phyloP scores from a whole-genome alignment of 2,329 filamentous ascomycete genomes.

The Drechslerella coelobrocha region DNA sequence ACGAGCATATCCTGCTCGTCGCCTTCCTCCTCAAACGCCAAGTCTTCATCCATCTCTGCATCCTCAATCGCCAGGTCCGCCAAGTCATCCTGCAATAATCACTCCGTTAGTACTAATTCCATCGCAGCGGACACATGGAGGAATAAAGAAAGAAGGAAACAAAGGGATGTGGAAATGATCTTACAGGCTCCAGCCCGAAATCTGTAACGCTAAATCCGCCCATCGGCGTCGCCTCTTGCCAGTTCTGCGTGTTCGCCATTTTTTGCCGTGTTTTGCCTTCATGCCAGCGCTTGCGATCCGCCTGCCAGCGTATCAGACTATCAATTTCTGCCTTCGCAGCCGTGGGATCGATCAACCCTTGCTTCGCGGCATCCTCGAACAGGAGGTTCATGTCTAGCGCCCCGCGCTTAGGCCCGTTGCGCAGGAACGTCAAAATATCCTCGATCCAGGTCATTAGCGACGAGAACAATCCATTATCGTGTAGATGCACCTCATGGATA shows the following conservation, averaged over 20 bases:
- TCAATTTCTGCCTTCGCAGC: conserved; percentile 82
- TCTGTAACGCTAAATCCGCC: conserved; percentile 76
- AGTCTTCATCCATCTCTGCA: conserved; percentile 67
- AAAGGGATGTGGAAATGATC: too few relatives aligned
- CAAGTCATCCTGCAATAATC: conserved; percentile 68
- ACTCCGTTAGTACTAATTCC: conserved; percentile 25
- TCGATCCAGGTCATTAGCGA: conserved; percentile 98
- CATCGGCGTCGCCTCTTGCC: conserved; percentile 64
- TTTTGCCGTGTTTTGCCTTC: conserved; percentile 97
- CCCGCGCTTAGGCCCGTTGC: conserved; percentile 82
- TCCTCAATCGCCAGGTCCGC: conserved; percentile 85
- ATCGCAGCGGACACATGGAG: background rate
- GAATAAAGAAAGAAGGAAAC: conserved; percentile 15
- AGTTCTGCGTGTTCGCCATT: conserved; percentile 83
- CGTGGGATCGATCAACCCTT: conserved; percentile 71
- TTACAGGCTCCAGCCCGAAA: conserved; percentile 83
- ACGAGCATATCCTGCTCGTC: conserved; percentile 86
- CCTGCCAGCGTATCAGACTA: conserved; percentile 87
- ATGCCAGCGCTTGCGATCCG: conserved; percentile 96
- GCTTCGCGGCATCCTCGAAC: conserved; percentile 78
- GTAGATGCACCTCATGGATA: conserved; percentile 94
- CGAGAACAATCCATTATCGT: conserved; percentile 95
- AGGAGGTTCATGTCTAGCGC: conserved; percentile 93
- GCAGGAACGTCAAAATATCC: conserved; percentile 88
- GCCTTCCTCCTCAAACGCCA: conserved; percentile 70